Evolutionary conservation across 345 rosid genomes (phyloP).

Genomic region (Eucalyptus paniculata): DNA sequence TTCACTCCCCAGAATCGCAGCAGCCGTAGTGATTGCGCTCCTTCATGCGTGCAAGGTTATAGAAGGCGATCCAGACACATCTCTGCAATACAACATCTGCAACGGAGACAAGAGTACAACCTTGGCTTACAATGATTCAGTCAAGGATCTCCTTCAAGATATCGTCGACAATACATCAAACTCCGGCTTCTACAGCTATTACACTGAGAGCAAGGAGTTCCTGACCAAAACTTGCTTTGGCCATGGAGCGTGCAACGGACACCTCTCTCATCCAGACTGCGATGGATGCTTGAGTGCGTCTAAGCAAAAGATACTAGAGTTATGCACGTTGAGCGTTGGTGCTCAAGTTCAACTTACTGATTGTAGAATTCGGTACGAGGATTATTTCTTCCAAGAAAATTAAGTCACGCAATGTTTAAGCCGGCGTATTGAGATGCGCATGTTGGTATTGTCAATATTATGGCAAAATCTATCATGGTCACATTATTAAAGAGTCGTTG

Average conservation of each 20-base stretch:
- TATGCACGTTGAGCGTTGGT: background rate
- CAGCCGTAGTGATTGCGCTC: background rate
- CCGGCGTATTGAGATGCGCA: background rate
- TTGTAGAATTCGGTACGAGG: background rate
- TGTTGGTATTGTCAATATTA: background rate
- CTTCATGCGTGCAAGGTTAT: background rate
- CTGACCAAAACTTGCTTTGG: background rate
- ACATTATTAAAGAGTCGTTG: background rate
- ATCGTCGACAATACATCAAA: background rate
- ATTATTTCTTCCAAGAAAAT: background rate
- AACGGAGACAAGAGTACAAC: background rate
- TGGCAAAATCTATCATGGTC: background rate
- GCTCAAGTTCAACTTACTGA: background rate
- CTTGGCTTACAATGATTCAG: background rate
- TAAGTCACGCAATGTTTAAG: background rate
- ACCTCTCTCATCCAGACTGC: background rate
- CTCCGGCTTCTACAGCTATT: background rate
- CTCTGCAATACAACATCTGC: background rate
- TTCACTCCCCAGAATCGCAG: background rate
- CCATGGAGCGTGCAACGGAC: background rate
- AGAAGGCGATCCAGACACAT: background rate
- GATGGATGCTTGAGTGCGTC: background rate
- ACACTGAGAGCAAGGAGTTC: background rate
- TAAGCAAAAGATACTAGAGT: background rate
- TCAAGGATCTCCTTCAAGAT: background rate